Conservation (phyloP, 2,329 filamentous ascomycete genomes). For the Alternaria infectoria region DNA sequence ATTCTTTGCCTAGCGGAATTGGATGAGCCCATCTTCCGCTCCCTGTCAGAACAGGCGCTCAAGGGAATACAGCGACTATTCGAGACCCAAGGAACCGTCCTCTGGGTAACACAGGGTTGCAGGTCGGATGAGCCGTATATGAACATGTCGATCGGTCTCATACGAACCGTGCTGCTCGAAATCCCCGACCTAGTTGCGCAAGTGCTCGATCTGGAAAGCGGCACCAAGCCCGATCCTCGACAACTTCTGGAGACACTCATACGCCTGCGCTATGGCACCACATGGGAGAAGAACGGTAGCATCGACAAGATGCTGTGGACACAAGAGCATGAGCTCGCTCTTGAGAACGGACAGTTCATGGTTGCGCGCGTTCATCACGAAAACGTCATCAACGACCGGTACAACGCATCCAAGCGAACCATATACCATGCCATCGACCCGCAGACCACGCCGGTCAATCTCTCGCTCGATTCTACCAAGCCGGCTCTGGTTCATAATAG, state of each 20-base stretch:
- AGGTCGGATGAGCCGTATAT: neutral
- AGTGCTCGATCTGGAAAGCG: neutral
- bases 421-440: neutral
- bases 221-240: neutral
- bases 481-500: neutral
- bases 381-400: neutral
- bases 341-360: neutral
- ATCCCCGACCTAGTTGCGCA: neutral
- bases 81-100: neutral
- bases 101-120: neutral
- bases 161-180: neutral
- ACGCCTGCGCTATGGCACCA: neutral
- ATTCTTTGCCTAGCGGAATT: constrained; percentile 9
- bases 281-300: neutral
- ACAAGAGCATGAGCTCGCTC: neutral
- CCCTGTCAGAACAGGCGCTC: neutral
- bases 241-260: neutral
- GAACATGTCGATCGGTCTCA: neutral
- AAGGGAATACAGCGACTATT: neutral
- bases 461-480: neutral
- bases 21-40: neutral
- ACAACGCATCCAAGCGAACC: neutral
- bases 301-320: neutral
- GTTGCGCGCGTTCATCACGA: neutral
- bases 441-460: neutral